phyloP scores from a whole-genome alignment of 2,329 filamentous ascomycete genomes.

The Pseudogymnoascus verrucosus region DNA sequence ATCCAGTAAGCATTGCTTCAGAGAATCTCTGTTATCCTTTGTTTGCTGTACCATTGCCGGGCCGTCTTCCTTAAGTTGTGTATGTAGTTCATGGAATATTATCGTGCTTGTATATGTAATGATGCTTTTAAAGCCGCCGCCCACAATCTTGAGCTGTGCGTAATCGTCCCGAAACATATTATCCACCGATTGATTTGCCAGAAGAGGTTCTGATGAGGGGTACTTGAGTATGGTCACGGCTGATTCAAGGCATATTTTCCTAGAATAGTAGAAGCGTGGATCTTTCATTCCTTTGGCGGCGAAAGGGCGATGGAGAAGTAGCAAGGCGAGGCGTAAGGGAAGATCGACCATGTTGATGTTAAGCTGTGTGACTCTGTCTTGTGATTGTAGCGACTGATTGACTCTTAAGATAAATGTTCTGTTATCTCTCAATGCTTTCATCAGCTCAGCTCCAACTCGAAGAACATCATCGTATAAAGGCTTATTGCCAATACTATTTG shows the following conservation, averaged over 20 bases:
- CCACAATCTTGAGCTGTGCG: constrained; percentile 29
- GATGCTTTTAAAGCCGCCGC: constrained; percentile 35
- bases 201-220: neutral
- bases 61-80: constrained; percentile 36
- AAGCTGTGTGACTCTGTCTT: constrained; percentile 7
- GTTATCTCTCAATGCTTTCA: constrained; percentile 24
- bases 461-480: constrained; percentile 41
- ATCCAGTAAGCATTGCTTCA: constrained; percentile 28
- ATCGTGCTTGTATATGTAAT: constrained; percentile 33
- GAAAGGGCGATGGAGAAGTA: constrained; percentile 46
- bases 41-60: constrained; percentile 27
- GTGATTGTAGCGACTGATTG: neutral
- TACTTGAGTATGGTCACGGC: constrained; percentile 25
- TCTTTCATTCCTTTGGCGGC: constrained; percentile 34
- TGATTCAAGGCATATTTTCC: constrained; percentile 39
- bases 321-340: constrained; percentile 45
- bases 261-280: constrained; percentile 42
- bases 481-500: constrained; percentile 39
- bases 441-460: constrained; percentile 38
- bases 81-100: constrained; percentile 39
- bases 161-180: constrained; percentile 29
- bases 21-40: constrained; percentile 23
- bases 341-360: constrained; percentile 40
- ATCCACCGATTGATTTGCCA: neutral
- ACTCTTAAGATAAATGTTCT: constrained; percentile 12